A percentile compares a stretch with the other conserved stretches of the same genome.
phyloP scores from a whole-genome alignment of 108 stramenopile genomes.

The Chaetoceros tenuissimus region DNA sequence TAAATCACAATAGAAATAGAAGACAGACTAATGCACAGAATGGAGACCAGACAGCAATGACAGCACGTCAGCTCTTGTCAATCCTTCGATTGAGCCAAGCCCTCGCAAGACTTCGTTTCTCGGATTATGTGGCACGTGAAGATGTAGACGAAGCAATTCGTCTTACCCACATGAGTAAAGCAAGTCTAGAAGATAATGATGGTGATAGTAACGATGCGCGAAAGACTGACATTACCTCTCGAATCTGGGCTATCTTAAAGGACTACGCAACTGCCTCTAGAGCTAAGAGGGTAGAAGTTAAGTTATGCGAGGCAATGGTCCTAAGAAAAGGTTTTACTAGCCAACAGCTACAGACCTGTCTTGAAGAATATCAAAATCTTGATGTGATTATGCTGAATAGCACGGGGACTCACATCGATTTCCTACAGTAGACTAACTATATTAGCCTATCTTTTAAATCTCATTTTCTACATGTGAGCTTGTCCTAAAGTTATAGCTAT shows the following conservation, averaged over 20 bases:
- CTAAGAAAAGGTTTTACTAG: conserved; percentile 81
- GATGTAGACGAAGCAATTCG: conserved; percentile 99
- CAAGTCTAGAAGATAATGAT: conserved; percentile 43
- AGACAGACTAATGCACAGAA: conserved; percentile 23
- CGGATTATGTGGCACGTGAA: conserved; percentile 84
- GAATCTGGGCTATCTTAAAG: conserved; percentile 67
- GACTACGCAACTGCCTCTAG: conserved; percentile 53
- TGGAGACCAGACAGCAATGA: conserved; percentile 92
- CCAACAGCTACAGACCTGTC: conserved; percentile 68
- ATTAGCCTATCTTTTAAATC: too few relatives aligned
- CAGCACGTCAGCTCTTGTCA: conserved; percentile 94
- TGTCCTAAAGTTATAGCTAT: too few relatives aligned
- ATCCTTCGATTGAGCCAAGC: conserved; percentile 95
- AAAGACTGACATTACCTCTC: conserved; percentile 64
- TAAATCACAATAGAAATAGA: conserved; percentile 12
- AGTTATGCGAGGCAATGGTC: conserved; percentile 74
- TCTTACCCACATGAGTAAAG: conserved; percentile 84
- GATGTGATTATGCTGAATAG: conserved; percentile 67
- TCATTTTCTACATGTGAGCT: too few relatives aligned
- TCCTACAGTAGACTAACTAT: conserved; percentile 27
- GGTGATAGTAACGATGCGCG: conserved; percentile 10
- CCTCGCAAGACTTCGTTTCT: conserved; percentile 91
- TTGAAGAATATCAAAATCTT: conserved; percentile 82
- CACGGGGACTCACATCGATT: conserved; percentile 52
- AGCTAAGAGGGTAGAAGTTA: conserved; percentile 37